Evolutionary conservation across 139 green algal species (phyloP).

Genomic region (Pseudopediastrum boryanum): DNA sequence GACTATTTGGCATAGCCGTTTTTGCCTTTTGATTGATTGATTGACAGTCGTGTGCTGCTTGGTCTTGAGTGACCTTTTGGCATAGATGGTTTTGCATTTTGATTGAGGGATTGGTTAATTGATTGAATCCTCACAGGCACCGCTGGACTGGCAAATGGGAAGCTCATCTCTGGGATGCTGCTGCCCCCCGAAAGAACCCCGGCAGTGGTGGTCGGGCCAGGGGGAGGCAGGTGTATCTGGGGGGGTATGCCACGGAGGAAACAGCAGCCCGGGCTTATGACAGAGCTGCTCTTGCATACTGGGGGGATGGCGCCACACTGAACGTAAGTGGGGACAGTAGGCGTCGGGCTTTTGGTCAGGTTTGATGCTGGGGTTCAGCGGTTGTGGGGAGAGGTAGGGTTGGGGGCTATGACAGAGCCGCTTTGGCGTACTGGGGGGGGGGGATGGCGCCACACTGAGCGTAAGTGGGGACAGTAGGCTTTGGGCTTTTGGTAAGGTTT

Average conservation of each 20-base stretch:
- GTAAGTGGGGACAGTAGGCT: background rate
- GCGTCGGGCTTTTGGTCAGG: background rate
- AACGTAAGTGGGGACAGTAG: conserved; percentile 61
- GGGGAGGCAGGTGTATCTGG: conserved; percentile 77
- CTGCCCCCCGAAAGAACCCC: conserved; percentile 35
- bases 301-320: conserved; percentile 51
- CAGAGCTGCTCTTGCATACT: conserved; percentile 71
- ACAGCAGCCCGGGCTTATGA: conserved; percentile 85
- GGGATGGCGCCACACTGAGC: background rate
- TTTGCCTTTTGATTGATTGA: no score
- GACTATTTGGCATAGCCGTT: no score
- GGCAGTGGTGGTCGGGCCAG: conserved; percentile 60
- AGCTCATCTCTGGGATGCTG: conserved; percentile 81
- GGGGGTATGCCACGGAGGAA: conserved; percentile 72
- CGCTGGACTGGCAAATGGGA: conserved; percentile 77
- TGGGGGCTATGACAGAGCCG: no score
- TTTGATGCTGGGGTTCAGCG: background rate
- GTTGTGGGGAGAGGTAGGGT: no score
- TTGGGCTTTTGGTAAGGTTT: background rate
- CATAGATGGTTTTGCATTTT: no score
- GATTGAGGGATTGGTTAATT: no score
- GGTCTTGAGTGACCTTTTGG: no score
- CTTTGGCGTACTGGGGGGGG: background rate
- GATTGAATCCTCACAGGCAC: no score
- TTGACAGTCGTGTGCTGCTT: no score